Evolutionary conservation across 768 basidiomycete species (phyloP).

Genomic region (Hypholoma sublateritium): DNA sequence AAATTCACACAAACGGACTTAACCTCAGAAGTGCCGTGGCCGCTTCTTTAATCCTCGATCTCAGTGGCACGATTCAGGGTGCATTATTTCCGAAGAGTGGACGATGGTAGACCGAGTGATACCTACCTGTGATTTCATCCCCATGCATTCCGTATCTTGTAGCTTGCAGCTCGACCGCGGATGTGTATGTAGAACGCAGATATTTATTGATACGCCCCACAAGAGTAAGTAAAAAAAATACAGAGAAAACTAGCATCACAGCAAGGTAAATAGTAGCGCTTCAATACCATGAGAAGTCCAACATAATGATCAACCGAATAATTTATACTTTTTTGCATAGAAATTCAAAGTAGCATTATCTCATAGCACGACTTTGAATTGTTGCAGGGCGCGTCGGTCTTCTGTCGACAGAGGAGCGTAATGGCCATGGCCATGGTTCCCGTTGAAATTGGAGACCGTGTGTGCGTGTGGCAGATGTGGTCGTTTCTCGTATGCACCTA

Average conservation of each 20-base stretch:
- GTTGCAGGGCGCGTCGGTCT: slow-evolving; percentile 56
- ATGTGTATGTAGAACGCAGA: background rate
- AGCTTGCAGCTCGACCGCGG: background rate
- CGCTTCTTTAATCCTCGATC: slow-evolving; percentile 27
- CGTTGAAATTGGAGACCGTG: slow-evolving; percentile 10
- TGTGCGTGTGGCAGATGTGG: slow-evolving; percentile 26
- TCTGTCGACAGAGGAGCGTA: slow-evolving; percentile 52
- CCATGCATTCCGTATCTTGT: background rate
- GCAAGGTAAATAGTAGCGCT: too few relatives aligned
- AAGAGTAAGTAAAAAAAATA: background rate
- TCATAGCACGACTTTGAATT: slow-evolving; percentile 54
- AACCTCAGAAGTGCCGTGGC: slow-evolving; percentile 26
- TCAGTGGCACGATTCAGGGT: slow-evolving; percentile 5
- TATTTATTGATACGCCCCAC: background rate
- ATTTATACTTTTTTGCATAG: slow-evolving; percentile 1
- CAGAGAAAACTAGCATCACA: background rate
- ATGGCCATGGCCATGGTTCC: slow-evolving; percentile 14
- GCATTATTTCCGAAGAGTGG: slow-evolving; percentile 10
- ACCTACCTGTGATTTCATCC: background rate
- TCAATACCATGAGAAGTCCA: background rate
- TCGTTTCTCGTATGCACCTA: slow-evolving; percentile 19
- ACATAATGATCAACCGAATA: background rate
- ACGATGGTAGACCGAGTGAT: slow-evolving; percentile 2
- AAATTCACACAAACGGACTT: slow-evolving; percentile 23
- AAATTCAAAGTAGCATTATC: slow-evolving; percentile 1